Evolutionary conservation across 2,329 filamentous ascomycete genomes (phyloP).

Genomic region (Pestalotiopsis sp.): DNA sequence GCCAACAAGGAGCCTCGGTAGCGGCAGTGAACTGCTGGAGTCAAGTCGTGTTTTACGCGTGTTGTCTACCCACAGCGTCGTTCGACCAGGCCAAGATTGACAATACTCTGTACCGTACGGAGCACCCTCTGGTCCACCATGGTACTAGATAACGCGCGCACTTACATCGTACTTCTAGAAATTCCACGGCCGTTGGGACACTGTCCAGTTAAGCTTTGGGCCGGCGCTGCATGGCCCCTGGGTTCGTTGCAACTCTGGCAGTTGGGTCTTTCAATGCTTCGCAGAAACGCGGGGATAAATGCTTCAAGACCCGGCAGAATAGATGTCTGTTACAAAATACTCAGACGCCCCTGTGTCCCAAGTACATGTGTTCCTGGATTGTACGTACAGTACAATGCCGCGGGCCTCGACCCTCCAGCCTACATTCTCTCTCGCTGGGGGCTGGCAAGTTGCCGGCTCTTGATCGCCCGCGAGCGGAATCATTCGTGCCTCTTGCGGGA

Average conservation of each 20-base stretch:
- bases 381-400: not conserved
- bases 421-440: not conserved
- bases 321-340: not conserved
- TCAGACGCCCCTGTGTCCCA: not conserved
- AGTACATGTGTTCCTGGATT: not conserved
- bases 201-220: conserved; percentile 4
- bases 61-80: not conserved
- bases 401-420: not conserved
- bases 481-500: not conserved
- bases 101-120: not conserved
- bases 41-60: not conserved
- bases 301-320: conserved; percentile 5
- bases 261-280: not conserved
- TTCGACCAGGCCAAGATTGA: not conserved
- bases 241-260: not conserved
- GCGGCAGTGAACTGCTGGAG: not conserved
- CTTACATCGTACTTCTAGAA: not conserved
- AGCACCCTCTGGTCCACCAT: not conserved
- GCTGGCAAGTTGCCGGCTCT: not conserved
- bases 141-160: not conserved
- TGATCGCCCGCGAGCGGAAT: not conserved
- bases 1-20: not conserved
- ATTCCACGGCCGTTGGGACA: not conserved
- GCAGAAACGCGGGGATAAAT: conserved; percentile 13
- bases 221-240: not conserved